Percentiles rank a stretch among this genome's conserved stretches.
Evolutionary conservation across 768 basidiomycete species (phyloP).

Genomic region (Tubosaeta sp.): DNA sequence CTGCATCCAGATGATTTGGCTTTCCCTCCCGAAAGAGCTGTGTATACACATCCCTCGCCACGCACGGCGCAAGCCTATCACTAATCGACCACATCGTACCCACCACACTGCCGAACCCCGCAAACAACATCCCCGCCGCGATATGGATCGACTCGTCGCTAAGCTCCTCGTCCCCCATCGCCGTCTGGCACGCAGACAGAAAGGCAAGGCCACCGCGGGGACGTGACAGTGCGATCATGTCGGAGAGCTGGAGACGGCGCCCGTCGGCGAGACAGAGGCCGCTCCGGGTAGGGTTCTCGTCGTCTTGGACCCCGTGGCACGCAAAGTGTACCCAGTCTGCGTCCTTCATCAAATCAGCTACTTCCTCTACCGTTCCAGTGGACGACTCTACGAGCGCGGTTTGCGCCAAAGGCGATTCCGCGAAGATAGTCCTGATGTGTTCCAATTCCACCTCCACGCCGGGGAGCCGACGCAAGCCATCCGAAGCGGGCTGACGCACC

Average conservation of each 20-base stretch:
- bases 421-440: slow-evolving; percentile 11
- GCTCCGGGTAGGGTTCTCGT: slow-evolving; percentile 16
- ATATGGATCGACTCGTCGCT: slow-evolving; percentile 28
- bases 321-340: slow-evolving; percentile 25
- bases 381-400: background rate
- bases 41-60: slow-evolving; percentile 33
- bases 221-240: slow-evolving; percentile 3
- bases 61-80: slow-evolving; percentile 33
- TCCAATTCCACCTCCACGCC: slow-evolving; percentile 16
- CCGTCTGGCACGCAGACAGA: slow-evolving; percentile 46
- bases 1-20: slow-evolving; percentile 2
- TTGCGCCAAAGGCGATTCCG: background rate
- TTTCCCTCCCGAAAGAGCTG: background rate
- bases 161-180: slow-evolving; percentile 31
- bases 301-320: slow-evolving; percentile 29
- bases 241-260: background rate
- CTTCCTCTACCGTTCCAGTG: slow-evolving; percentile 2
- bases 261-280: slow-evolving; percentile 16
- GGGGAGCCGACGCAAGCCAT: slow-evolving; percentile 10
- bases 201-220: slow-evolving; percentile 34
- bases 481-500: slow-evolving; percentile 15
- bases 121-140: slow-evolving; percentile 33
- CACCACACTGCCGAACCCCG: slow-evolving; percentile 31
- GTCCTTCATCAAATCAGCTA: background rate
- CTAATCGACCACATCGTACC: slow-evolving; percentile 43